Evolutionary conservation across 2,329 filamentous ascomycete genomes (phyloP), one percentile per base, ranked within the genome.

Genomic region (Ascochyta fabae): DNA sequence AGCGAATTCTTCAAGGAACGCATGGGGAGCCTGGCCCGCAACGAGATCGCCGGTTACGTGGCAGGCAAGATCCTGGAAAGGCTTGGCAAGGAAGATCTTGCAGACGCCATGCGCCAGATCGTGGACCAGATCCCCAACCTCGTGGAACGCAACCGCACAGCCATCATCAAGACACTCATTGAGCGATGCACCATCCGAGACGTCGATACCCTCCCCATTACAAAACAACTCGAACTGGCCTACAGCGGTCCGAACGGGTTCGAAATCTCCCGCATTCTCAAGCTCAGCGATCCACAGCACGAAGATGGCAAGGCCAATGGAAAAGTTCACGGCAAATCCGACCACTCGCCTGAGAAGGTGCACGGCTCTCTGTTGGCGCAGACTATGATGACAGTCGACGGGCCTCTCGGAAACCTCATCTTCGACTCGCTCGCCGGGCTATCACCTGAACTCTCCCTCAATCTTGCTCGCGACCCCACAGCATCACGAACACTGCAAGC

Each of bases 11-110:
- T 98, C 75, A 89, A 88, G 58, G 87, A 89, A 13, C 86, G 92
- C 24, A 89, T 98, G 66, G 87, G 88, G 22, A 90, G 86, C 35
- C 84, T 96, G 56, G 86, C 94, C 6, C 88, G 92, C 54, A 98
- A 98, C 72, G 93, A 96, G 66, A 90, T 93, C 44, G 92, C 95
- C 6, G 89, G 87, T 23, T 98, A 96, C 69, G 90, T 96, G 0
- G 91, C 92, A 19, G 90, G 93, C 64, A 86, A 87, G 54, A 87
- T 96, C 3, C 80, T 99, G 39, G 90, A 92, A 71, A 86, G 95
- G 49, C 81, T 98, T 10, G 89, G 91, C 74, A 93, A 91, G 70
- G 92, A 96, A 56, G 92, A 97, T 69, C 81, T 99, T 8, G 81
- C 88, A 38, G 85, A 86, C 51, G 91, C 90, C 0, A 84, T 92